Base-by-base conservation (phyloP, 2,329 filamentous ascomycete species). In the Coniochaeta hoffmannii region DNA sequence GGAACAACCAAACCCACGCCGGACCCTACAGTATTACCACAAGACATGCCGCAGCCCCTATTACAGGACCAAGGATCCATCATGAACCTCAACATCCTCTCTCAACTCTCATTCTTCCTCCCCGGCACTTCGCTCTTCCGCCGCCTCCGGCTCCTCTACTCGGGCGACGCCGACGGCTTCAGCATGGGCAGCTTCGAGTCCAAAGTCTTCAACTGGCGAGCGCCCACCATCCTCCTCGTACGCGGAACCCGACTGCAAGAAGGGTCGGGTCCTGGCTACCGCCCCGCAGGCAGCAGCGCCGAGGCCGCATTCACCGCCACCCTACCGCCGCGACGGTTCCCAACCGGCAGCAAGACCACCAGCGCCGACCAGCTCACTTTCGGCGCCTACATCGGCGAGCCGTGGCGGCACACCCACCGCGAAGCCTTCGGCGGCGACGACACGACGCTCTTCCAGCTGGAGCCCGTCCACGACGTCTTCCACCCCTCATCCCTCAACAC, bases 141-240 rank as follows among this genome's bases (percentile, higher is more conserved):
- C 11, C 76, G 82, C 3, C 73, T 90, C 2, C 80, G 86, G 1
- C 76, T 83, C 1, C 73, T 91, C 0, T 91, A 90, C 65, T 86
- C 84, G 1, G 88, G 87, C 5, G 83, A 80, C 50, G 80, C 83
- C 26, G 82, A 86, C 12, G 88, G 88, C 5, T 91, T 90, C 69
- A 89, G 86, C 19, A 87, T 90, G 82, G 86, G 87, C 22, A 86
- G 84, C 55, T 90, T 90, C 59, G 85, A 90, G 65, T 80, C 84
- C 19, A 86, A 85, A 61, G 84, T 89, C 2, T 88, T 90, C 70
- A 88, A 90, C 66, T 91, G 88, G 87, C 77, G 81, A 41, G 87
- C 87, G 0, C 88, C 88, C 0, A 89, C 88, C 0, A 80, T 91
- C 17, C 73, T 91, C 11, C 76, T 91, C 1, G 83, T 90, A 1